Conservation (phyloP, 2,329 filamentous ascomycete species). For the Aspergillus sp. region DNA sequence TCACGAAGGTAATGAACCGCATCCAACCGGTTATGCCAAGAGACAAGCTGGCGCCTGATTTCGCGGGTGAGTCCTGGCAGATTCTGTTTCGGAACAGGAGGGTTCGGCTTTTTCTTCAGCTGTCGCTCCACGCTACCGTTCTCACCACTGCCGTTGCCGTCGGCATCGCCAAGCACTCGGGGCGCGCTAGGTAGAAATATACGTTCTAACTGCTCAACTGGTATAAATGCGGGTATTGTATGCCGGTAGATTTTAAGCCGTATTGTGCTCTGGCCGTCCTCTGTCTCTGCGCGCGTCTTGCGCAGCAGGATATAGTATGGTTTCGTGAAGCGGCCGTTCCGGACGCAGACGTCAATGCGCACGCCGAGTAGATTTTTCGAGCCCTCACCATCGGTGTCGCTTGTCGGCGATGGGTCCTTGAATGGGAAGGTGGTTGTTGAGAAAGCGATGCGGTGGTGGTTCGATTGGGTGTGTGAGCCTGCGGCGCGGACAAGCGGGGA, state of each 20-base stretch:
- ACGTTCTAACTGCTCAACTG: constrained; percentile 38
- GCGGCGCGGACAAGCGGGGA: constrained; percentile 33
- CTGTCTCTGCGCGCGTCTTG: constrained; percentile 23
- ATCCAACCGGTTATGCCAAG: constrained; percentile 44
- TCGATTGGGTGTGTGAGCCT: constrained; percentile 34
- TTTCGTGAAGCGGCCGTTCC: constrained; percentile 40
- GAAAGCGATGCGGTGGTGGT: constrained; percentile 47
- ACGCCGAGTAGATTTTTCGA: constrained; percentile 40
- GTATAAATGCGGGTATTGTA: constrained; percentile 47
- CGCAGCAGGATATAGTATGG: constrained; percentile 46
- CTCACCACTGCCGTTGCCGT: constrained; percentile 8
- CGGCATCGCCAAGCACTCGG: constrained; percentile 10
- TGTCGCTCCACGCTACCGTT: constrained; percentile 19
- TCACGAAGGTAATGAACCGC: constrained; percentile 36
- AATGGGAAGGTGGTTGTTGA: constrained; percentile 48
- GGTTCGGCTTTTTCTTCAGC: constrained; percentile 17
- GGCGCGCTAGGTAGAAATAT: constrained; percentile 28
- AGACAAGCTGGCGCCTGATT: constrained; percentile 41
- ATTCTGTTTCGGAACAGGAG: constrained; percentile 31
- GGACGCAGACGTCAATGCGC: constrained; percentile 42
- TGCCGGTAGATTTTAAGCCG: constrained; percentile 41
- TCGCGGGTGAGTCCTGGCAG: constrained; percentile 37
- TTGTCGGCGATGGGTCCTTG: constrained; percentile 42
- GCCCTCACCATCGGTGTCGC: constrained; percentile 6
- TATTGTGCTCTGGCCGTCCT: constrained; percentile 16